phyloP scores from a whole-genome alignment of 257 asterid species.

The Ocimum tenuiflorum region DNA sequence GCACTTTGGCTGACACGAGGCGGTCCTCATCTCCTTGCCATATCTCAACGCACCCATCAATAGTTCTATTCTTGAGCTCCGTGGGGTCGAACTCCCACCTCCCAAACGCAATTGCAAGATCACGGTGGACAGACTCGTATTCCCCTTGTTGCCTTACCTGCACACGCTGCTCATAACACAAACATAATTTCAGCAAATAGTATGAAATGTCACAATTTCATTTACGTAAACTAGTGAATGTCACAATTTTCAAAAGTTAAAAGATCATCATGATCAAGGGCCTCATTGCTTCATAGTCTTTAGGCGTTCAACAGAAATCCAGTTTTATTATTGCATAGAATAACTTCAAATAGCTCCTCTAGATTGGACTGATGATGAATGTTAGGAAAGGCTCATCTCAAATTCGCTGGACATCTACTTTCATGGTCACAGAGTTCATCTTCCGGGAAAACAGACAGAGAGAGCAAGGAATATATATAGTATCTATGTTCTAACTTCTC shows the following conservation, averaged over 20 bases:
- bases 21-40: conserved; percentile 78
- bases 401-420: neutral
- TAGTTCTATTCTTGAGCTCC: conserved; percentile 50
- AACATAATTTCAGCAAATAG: neutral
- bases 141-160: conserved; percentile 63
- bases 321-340: too few species aligned
- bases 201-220: neutral
- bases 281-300: too few species aligned
- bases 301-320: neutral
- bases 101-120: conserved; percentile 43
- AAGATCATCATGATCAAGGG: too few species aligned
- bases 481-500: neutral
- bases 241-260: too few species aligned
- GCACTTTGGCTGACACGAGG: conserved; percentile 47
- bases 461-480: neutral
- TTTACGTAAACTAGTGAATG: too few species aligned
- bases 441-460: neutral
- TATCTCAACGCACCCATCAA: conserved; percentile 45
- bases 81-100: conserved; percentile 67
- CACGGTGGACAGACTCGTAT: conserved; percentile 56
- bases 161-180: conserved; percentile 23
- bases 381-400: too few species aligned
- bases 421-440: neutral
- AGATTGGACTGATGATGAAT: too few species aligned
- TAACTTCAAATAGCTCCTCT: too few species aligned